Percentiles rank a stretch among this genome's conserved stretches.
Evolutionary conservation across 306 rosid genomes (phyloP).

Genomic region (Arachis stenosperma): DNA sequence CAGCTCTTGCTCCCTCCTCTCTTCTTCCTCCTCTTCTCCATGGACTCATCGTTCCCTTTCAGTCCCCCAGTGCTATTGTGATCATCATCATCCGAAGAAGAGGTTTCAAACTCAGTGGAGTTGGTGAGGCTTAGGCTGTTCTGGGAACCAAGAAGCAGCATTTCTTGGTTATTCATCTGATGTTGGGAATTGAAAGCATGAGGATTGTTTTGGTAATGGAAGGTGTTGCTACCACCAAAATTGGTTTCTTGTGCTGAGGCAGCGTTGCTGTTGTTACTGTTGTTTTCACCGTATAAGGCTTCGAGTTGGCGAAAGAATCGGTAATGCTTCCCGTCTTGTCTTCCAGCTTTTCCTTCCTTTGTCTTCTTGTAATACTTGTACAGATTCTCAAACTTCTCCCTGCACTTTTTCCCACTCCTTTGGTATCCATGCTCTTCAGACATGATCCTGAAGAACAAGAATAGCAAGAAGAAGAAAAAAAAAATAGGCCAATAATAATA

Average conservation of each 20-base stretch:
- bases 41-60: conserved; percentile 49
- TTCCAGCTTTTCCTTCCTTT: conserved; percentile 93
- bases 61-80: conserved; percentile 37
- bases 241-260: conserved; percentile 60
- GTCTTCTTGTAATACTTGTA: conserved; percentile 98
- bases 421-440: conserved; percentile 91
- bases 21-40: conserved; percentile 60
- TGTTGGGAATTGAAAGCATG: conserved; percentile 37
- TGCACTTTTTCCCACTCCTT: conserved; percentile 98
- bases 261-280: conserved; percentile 67
- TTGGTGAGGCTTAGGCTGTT: conserved; percentile 80
- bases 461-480: background rate
- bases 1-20: conserved; percentile 52
- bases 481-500: too few relatives aligned
- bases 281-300: conserved; percentile 88
- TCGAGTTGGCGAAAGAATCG: conserved; percentile 97
- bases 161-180: conserved; percentile 44
- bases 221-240: conserved; percentile 40
- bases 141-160: conserved; percentile 44
- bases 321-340: conserved; percentile 97
- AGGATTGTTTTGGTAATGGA: conserved; percentile 38
- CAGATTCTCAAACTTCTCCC: conserved; percentile 94
- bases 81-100: conserved; percentile 60
- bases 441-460: conserved; percentile 66
- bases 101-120: conserved; percentile 74